Evolutionary conservation across 2,329 filamentous ascomycete genomes (phyloP).

Genomic region (Aspergillus tamarii): DNA sequence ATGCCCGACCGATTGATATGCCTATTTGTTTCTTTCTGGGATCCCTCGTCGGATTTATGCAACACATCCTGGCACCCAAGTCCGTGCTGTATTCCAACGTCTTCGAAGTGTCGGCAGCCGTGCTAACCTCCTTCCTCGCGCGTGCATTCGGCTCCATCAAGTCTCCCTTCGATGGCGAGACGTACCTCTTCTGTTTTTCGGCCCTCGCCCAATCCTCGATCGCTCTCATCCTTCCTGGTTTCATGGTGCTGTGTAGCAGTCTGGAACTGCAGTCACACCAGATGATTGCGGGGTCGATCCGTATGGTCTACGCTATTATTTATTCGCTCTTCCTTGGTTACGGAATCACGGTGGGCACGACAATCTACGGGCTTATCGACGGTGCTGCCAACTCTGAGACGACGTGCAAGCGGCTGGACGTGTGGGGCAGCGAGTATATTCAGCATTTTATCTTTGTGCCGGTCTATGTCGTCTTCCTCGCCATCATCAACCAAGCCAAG

Average conservation of each 20-base stretch:
- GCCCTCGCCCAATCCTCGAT: slow-evolving; percentile 72
- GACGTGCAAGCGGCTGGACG: slow-evolving; percentile 43
- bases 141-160: slow-evolving; percentile 68
- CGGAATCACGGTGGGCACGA: slow-evolving; percentile 69
- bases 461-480: slow-evolving; percentile 71
- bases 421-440: slow-evolving; percentile 36
- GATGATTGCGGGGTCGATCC: slow-evolving; percentile 71
- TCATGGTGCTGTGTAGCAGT: slow-evolving; percentile 62
- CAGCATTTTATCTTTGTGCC: slow-evolving; percentile 73
- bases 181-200: slow-evolving; percentile 67
- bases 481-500: slow-evolving; percentile 79
- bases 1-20: slow-evolving; percentile 74
- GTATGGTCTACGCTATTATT: slow-evolving; percentile 74
- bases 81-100: slow-evolving; percentile 69
- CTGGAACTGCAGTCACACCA: slow-evolving; percentile 71
- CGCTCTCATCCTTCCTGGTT: slow-evolving; percentile 73
- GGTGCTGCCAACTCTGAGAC: slow-evolving; percentile 51
- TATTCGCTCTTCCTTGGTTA: slow-evolving; percentile 74
- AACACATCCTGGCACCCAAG: slow-evolving; percentile 72
- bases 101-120: slow-evolving; percentile 64
- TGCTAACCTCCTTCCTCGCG: slow-evolving; percentile 68
- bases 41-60: slow-evolving; percentile 70
- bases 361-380: slow-evolving; percentile 66
- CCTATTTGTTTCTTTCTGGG: slow-evolving; percentile 76
- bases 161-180: slow-evolving; percentile 31